Evolutionary conservation across 2,329 filamentous ascomycete species (phyloP).

Genomic region (Fusarium musae): DNA sequence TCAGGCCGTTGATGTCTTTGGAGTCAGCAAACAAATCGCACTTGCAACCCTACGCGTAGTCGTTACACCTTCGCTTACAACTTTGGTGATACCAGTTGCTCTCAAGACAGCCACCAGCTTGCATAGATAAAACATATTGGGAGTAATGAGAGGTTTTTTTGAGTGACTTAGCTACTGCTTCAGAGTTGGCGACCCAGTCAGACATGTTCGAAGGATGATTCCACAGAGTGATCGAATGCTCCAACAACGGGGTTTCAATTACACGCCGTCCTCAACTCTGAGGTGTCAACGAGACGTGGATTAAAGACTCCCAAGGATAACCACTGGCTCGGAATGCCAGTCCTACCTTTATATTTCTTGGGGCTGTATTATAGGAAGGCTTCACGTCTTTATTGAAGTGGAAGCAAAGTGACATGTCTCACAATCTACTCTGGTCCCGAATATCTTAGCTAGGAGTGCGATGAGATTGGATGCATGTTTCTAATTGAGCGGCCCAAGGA

Average conservation of each 20-base stretch:
- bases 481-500: not conserved
- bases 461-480: not conserved
- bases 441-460: not conserved
- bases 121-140: not conserved
- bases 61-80: not conserved
- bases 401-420: not conserved
- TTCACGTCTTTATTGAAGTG: not conserved
- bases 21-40: not conserved
- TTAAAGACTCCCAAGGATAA: accelerated
- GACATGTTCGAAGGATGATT: not conserved
- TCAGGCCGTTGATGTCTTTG: not conserved
- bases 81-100: not conserved
- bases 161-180: not conserved
- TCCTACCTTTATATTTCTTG: not conserved
- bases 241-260: not conserved
- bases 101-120: not conserved
- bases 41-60: not conserved
- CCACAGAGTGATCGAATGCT: not conserved
- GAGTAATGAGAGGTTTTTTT: not conserved
- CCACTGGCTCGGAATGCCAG: accelerated
- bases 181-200: not conserved
- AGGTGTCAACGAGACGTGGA: not conserved
- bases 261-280: not conserved
- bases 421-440: not conserved
- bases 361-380: too few species aligned